Base-by-base conservation (phyloP, 1,139 yeast species). In the Ogataea hybrid region DNA sequence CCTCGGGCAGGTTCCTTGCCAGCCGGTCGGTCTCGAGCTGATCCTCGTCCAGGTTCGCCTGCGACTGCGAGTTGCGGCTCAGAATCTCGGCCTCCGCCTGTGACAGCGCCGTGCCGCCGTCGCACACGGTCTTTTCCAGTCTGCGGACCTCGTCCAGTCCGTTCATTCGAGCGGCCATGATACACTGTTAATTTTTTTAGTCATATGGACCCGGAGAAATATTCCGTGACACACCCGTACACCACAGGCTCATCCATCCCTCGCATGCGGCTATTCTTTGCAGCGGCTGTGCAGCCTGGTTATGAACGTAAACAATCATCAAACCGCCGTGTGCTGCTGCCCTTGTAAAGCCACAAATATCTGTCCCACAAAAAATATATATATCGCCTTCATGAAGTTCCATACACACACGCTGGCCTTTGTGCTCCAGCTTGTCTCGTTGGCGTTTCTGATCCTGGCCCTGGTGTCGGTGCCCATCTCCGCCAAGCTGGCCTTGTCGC, bases 381-480 rank as follows among this genome's bases (percentile, higher is more conserved):
- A 11, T 25, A 11, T 25, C 11, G 5, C 11, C 21, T 25, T 5
- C 5, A 49, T 50, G 54, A 42, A 44, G 25, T 45, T 50, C 29
- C 47, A 47, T 33, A 34, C 47, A 5, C 54, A 53, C 35, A 48
- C 63, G 5, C 44, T 55, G 12, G 64, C 63, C n/a, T 33, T 59
- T 14, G 44, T 55, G 6, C 48, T 62, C 7, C 65, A 62, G 47
- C 41, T 70, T 25, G 62, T 65, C 5, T 59, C 77, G 2, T 41
- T 63, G 55, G 53, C 71, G 30, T 73, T 77, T 45, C 56, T 75
- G 34, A 58, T 77, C 15, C 52, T 77, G 29, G 73, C 77, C 0
- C 65, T 73, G n/a, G 64, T 77, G 20, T 64, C 77, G 3, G 59
- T 69, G 6, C 82, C 83, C 1, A 69, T 73, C 6, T 65, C 70